phyloP scores from a whole-genome alignment of 768 basidiomycete species.

The Boletales sp. region DNA sequence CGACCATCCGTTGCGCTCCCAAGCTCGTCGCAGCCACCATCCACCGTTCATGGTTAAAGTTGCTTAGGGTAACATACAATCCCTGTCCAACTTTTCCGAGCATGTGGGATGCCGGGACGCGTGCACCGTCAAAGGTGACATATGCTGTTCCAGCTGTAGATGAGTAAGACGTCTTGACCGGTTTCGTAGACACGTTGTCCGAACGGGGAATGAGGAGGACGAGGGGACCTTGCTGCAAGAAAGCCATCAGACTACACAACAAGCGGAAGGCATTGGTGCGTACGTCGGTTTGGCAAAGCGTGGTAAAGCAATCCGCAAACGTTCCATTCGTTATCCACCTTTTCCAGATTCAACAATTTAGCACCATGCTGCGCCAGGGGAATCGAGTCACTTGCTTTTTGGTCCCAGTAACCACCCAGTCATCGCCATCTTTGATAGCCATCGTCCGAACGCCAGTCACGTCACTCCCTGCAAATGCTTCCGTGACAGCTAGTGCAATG shows the following conservation, averaged over 20 bases:
- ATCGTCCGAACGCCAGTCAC: slow-evolving; percentile 82
- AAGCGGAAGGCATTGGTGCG: slow-evolving; percentile 5
- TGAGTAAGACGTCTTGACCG: slow-evolving; percentile 92
- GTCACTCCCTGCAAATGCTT: slow-evolving; percentile 91
- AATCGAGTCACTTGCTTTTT: slow-evolving; percentile 64
- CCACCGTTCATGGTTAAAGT: slow-evolving; percentile 91
- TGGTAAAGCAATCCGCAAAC: slow-evolving; percentile 83
- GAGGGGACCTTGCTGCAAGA: slow-evolving; percentile 58
- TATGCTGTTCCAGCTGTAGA: slow-evolving; percentile 87
- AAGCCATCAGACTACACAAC: slow-evolving; percentile 1
- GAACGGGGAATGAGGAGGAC: slow-evolving; percentile 74
- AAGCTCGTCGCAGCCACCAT: slow-evolving; percentile 74
- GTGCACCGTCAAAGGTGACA: slow-evolving; percentile 76
- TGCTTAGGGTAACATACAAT: slow-evolving; percentile 76
- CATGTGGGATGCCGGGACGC: slow-evolving; percentile 82
- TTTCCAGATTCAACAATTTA: slow-evolving; percentile 11
- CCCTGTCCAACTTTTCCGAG: slow-evolving; percentile 86
- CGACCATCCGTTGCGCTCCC: slow-evolving; percentile 71
- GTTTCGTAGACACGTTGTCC: slow-evolving; percentile 75
- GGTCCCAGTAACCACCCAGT: slow-evolving; percentile 88
- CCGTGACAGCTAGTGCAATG: slow-evolving; percentile 87
- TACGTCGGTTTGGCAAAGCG: slow-evolving; percentile 70
- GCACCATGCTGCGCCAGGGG: not conserved
- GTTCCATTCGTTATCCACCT: slow-evolving; percentile 91
- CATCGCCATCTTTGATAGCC: slow-evolving; percentile 79